Evolutionary conservation across 352 stramenopile genomes (phyloP), one percentile per base, ranked within the genome.

Genomic region (Globisporangium lucens): DNA sequence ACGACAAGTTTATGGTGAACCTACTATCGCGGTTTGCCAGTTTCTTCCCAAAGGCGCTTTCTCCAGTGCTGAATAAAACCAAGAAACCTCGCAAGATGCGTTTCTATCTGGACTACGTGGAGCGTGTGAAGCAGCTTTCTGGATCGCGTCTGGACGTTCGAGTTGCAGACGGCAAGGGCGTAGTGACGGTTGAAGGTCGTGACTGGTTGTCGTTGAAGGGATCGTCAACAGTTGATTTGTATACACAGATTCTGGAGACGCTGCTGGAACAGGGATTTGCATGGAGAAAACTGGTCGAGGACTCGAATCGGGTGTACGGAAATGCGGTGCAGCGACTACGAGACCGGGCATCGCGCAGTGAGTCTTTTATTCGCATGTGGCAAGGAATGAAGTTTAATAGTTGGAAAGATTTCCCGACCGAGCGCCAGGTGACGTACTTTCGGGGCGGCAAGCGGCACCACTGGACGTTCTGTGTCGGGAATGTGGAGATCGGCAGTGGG

Each of bases 61-160:
- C 68, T n/a, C 78, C 85, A 9, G 70, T 93, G 4, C 68, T 72
- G 12, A 89, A 93, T 59, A 73, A 82, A 38, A 90, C 80, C 20
- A 91, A 85, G 62, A 91, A 90, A 38, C 71, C 80, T 15, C 77
- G 85, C 3, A 93, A 90, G 56, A 79, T 90, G 70, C 81, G 77
- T 24, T 93, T 82, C 57, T 93, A 90, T 52, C 62, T 91, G 0
- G 80, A 90, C 47, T 90, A 90, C 43, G 70, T 77, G 13, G 65
- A 89, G 63, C 75, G 82, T 5, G 82, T 86, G 24, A 69, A 87
- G 55, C 61, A 76, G 0, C 59, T 80, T 7, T 85, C 74, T 27
- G 71, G 80, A 27, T 47, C 55, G 2, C 67, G 77, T 15, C 68
- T 87, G 10, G 79, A 80, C 46, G 66, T 93, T 9, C 76, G 72